Conservation (phyloP, 2,329 filamentous ascomycete genomes). For the Tolypocladium guangdongense region DNA sequence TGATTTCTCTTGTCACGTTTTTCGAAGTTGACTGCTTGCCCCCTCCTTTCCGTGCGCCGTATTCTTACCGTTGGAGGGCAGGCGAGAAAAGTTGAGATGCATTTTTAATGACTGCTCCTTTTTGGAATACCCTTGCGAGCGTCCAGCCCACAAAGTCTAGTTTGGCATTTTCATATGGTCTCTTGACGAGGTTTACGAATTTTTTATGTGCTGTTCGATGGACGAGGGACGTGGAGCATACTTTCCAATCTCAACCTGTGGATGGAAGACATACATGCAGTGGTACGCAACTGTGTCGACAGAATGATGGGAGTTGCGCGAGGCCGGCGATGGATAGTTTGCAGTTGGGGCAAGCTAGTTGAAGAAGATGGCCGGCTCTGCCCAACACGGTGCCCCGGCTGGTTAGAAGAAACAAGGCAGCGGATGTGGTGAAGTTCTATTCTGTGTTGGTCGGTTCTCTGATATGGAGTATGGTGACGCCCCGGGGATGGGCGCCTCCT, state of each 20-base stretch:
- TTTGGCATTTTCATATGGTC: slow-evolving; percentile 3
- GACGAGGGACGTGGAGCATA: background rate
- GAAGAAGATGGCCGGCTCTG: background rate
- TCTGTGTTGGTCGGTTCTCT: background rate
- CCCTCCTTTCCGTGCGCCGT: background rate
- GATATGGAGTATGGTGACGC: background rate
- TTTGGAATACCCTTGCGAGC: slow-evolving; percentile 1
- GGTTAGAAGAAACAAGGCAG: background rate
- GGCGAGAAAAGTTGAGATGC: background rate
- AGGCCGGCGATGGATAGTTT: background rate
- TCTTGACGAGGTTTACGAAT: slow-evolving; percentile 7
- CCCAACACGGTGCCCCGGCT: background rate
- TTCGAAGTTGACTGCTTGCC: slow-evolving; percentile 1
- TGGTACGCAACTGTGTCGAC: background rate
- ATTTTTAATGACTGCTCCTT: background rate
- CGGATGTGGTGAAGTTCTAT: background rate
- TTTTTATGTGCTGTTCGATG: slow-evolving; percentile 1
- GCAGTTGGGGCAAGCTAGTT: background rate
- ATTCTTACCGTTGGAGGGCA: background rate
- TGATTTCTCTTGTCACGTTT: slow-evolving; percentile 10
- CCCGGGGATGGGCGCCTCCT: background rate
- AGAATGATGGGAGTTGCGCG: background rate
- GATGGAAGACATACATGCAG: background rate
- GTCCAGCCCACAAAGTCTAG: background rate
- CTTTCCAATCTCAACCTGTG: background rate